phyloP scores from a whole-genome alignment of 2,329 filamentous ascomycete species.

The Dactylonectria macrodidyma region DNA sequence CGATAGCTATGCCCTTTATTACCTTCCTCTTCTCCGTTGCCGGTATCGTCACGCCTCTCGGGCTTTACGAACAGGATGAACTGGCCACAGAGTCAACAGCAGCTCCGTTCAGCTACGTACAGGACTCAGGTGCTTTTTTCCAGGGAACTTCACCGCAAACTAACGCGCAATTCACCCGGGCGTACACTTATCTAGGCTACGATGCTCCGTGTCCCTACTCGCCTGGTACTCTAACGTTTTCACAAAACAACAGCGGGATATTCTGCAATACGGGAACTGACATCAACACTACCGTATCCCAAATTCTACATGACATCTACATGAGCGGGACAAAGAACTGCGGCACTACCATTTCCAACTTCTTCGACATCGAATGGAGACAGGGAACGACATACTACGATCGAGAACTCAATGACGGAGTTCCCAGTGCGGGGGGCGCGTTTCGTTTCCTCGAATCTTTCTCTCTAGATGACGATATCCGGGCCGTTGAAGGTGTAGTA shows the following conservation, averaged over 20 bases:
- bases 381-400: constrained; percentile 52
- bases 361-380: constrained; percentile 41
- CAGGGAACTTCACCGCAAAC: constrained; percentile 56
- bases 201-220: constrained; percentile 46
- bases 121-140: constrained; percentile 55
- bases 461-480: constrained; percentile 51
- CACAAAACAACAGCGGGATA: constrained; percentile 31
- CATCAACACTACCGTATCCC: constrained; percentile 47
- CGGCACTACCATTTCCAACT: constrained; percentile 34
- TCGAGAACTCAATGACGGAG: constrained; percentile 49
- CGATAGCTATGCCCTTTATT: constrained; percentile 44
- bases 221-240: constrained; percentile 32
- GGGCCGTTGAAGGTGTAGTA: constrained; percentile 60
- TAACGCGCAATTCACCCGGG: constrained; percentile 31
- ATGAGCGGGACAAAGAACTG: constrained; percentile 38
- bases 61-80: constrained; percentile 56
- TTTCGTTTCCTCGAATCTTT: constrained; percentile 43
- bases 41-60: constrained; percentile 62
- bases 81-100: not conserved
- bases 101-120: constrained; percentile 54
- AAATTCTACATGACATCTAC: constrained; percentile 38
- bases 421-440: constrained; percentile 47
- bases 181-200: constrained; percentile 45
- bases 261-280: constrained; percentile 9
- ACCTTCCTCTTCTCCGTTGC: constrained; percentile 55